Percentiles rank a stretch among this genome's conserved stretches.
These are phyloP conservation scores for Fraxinus nigra DNA, from an alignment of 305 asterid genomes.

Conservation along the genomic window DNA sequence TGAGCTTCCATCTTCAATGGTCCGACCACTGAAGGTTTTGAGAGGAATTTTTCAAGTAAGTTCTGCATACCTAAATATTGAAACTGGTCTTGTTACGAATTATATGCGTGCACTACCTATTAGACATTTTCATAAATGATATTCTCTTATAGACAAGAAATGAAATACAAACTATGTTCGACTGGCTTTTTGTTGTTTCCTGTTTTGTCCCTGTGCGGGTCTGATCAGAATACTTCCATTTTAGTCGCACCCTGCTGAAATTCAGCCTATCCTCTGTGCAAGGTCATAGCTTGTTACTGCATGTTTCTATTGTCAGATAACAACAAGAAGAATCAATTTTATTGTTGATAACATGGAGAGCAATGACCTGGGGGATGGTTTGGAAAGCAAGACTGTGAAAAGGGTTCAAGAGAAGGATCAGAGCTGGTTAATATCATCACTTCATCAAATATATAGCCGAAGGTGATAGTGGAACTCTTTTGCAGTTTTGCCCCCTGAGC, in stretches of 20 bases:
- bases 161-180: slow-evolving; percentile 1
- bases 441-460: slow-evolving; percentile 99
- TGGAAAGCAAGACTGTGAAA: slow-evolving; percentile 45
- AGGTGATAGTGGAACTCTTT: slow-evolving; percentile 51
- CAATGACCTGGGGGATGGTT: slow-evolving; percentile 45
- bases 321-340: slow-evolving; percentile 92
- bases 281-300: slow-evolving; percentile 22
- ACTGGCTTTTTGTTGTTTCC: slow-evolving; percentile 14
- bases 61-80: slow-evolving; percentile 17
- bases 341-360: slow-evolving; percentile 69
- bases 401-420: slow-evolving; percentile 80
- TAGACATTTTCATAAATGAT: neutral
- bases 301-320: slow-evolving; percentile 61
- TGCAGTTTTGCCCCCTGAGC: slow-evolving; percentile 10
- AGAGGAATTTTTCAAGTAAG: slow-evolving; percentile 97
- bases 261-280: slow-evolving; percentile 19
- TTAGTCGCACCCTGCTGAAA: slow-evolving; percentile 16
- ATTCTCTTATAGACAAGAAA: neutral
- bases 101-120: neutral
- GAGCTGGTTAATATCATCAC: slow-evolving; percentile 90
- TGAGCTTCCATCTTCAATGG: slow-evolving; percentile 94
- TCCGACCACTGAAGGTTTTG: slow-evolving; percentile 81
- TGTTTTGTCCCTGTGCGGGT: neutral
- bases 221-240: slow-evolving; percentile 13
- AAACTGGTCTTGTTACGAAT: neutral